Conservation (phyloP, 495 filamentous ascomycete species). For the Talaromyces trachyspermus region DNA sequence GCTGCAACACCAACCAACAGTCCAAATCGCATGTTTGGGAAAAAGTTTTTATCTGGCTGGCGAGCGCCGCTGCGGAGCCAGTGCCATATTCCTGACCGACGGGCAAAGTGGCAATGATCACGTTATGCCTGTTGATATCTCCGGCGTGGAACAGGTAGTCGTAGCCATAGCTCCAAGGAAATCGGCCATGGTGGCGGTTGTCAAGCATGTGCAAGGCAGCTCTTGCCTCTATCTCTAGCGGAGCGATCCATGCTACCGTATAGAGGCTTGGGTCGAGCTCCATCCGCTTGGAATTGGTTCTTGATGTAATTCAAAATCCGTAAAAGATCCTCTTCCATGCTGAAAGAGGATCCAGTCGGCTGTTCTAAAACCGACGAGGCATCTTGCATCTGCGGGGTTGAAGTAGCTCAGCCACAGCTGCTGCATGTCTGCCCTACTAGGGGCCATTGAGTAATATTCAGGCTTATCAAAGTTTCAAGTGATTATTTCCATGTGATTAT, state of each 20-base stretch:
- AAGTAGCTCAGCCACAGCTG: too few relatives aligned
- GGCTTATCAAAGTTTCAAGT: too few relatives aligned
- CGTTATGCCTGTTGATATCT: constrained; percentile 6
- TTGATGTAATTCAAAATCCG: too few relatives aligned
- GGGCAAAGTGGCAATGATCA: constrained; percentile 4
- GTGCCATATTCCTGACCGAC: constrained; percentile 16
- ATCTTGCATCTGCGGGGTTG: too few relatives aligned
- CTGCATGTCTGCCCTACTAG: too few relatives aligned
- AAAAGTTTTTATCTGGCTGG: constrained; percentile 30
- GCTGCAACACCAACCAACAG: constrained; percentile 29
- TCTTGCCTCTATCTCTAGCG: constrained; percentile 2
- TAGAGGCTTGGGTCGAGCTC: neutral
- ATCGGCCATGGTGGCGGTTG: constrained; percentile 15
- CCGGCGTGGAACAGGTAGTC: constrained; percentile 21
- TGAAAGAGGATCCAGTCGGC: too few relatives aligned
- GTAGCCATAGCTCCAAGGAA: constrained; percentile 19
- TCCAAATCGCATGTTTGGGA: constrained; percentile 31
- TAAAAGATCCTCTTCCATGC: too few relatives aligned
- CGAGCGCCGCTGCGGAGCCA: constrained; percentile 28
- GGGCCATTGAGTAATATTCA: too few relatives aligned
- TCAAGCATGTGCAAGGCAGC: constrained; percentile 4
- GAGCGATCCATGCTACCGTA: constrained; percentile 6
- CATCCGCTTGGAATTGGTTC: too few relatives aligned
- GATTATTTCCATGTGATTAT: too few relatives aligned
- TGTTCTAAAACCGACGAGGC: too few relatives aligned